A percentile compares a stretch with the other conserved stretches of the same genome.
Conservation (phyloP, 352 stramenopile species). For the Globisporangium radiosum region DNA sequence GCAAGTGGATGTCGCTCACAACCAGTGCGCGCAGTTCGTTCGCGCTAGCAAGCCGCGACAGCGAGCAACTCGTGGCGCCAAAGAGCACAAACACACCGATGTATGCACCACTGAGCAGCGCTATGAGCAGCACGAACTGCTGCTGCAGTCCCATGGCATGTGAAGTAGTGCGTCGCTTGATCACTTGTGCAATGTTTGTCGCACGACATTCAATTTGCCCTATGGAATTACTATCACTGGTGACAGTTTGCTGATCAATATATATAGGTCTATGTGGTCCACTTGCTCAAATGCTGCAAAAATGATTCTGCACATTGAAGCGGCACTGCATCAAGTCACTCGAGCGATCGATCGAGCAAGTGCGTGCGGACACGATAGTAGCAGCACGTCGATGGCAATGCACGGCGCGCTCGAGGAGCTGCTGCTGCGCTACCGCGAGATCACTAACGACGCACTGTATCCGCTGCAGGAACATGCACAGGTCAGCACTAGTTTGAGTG, state of each 20-base stretch:
- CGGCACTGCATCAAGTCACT: no score
- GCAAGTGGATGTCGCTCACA: slow-evolving; percentile 66
- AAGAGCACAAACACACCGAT: slow-evolving; percentile 59
- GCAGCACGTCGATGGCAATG: background rate
- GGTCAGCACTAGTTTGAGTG: slow-evolving; percentile 9
- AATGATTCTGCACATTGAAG: no score
- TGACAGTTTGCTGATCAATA: no score
- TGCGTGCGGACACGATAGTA: background rate
- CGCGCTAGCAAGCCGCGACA: background rate
- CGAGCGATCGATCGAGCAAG: no score
- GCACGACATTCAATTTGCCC: no score
- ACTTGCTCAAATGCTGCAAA: no score
- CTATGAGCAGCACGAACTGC: slow-evolving; percentile 18
- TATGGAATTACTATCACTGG: no score
- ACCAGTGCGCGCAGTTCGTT: slow-evolving; percentile 38
- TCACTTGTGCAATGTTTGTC: no score
- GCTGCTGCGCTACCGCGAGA: slow-evolving; percentile 29
- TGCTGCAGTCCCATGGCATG: slow-evolving; percentile 9
- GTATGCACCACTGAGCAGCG: slow-evolving; percentile 32
- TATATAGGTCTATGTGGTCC: no score
- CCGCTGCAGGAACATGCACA: slow-evolving; percentile 25
- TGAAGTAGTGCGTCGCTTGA: no score
- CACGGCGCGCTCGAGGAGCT: slow-evolving; percentile 34
- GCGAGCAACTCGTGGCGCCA: slow-evolving; percentile 23
- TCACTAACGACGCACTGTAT: slow-evolving; percentile 29